These are phyloP conservation scores for Malassezia yamatoensis DNA, from an alignment of 1,284 basidiomycete genomes.

Conservation along the genomic window DNA sequence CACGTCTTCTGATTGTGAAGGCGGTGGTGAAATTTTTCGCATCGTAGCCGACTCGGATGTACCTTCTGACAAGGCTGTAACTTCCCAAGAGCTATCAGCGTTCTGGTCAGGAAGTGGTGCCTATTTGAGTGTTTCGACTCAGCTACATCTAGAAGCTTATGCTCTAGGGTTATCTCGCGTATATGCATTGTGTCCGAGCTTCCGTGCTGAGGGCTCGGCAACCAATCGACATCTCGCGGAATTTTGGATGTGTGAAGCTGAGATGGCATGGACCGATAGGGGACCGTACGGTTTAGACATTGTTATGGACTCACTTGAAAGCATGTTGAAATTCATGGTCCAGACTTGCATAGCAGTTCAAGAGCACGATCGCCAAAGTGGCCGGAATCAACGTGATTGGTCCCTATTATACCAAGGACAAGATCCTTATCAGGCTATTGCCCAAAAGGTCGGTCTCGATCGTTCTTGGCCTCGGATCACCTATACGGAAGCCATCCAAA, in stretches of 20 bases:
- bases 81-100: slow-evolving; percentile 1
- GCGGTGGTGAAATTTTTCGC: slow-evolving; percentile 86
- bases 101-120: slow-evolving; percentile 52
- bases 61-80: neutral
- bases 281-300: slow-evolving; percentile 9
- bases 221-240: slow-evolving; percentile 89
- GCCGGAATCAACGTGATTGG: slow-evolving; percentile 23
- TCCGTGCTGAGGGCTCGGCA: slow-evolving; percentile 78
- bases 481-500: slow-evolving; percentile 65
- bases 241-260: slow-evolving; percentile 98
- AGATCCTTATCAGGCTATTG: neutral
- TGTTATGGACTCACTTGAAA: slow-evolving; percentile 27
- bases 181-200: slow-evolving; percentile 82
- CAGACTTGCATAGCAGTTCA: slow-evolving; percentile 7
- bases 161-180: slow-evolving; percentile 63
- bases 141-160: slow-evolving; percentile 86
- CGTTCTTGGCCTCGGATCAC: slow-evolving; percentile 63
- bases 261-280: slow-evolving; percentile 25
- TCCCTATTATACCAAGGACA: neutral
- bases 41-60: slow-evolving; percentile 52
- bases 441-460: neutral
- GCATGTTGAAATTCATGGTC: slow-evolving; percentile 21
- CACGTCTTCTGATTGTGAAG: slow-evolving; percentile 87
- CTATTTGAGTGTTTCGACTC: slow-evolving; percentile 87
- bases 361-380: neutral